Evolutionary conservation across 192 early-diverging fungal species (phyloP), one percentile per base, ranked within the genome.

Genomic region (Podila clonocystis): DNA sequence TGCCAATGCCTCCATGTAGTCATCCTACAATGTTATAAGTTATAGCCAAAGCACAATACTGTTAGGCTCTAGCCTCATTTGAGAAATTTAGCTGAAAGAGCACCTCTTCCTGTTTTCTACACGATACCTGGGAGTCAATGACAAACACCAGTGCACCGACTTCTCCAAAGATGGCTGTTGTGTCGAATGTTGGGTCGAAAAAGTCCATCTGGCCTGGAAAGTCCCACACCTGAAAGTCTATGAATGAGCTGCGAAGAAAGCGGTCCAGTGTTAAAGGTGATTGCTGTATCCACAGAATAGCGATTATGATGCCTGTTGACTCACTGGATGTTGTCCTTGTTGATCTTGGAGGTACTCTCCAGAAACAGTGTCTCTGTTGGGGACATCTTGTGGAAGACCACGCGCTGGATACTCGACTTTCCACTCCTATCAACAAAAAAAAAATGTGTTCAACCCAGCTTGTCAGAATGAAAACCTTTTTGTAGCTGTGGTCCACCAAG

Each of bases 191-290:
- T 17, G 86, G 82, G 68, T 96, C 94, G 58, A 92, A 89, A 69
- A 91, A 92, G 82, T 97, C 93, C 80, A 95, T 88, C 55, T 94
- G 90, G 8, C 94, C 97, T 7, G 97, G 97, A 70, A 93, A 96
- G 73, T 99, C 97, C 92, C 94, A 97, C 8, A 98, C 88, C 60
- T 92, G 84, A 75, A 97, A 94, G 70, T 95, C 92, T 59, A 95
- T 92, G 69, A 94, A 95, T 38, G 94, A 93, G 5, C 91, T 83
- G 50, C 61, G 63, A 57, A 62, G 31, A 26, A 67, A 24, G 8
- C 31, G 15, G 6, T 50, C 41, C 11, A 31, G 8, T 49, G 13
- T 34, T 29, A 60, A 31, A 36, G 5, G 29, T 11, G 19, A 11
- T 61, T 61, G 24, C 13, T 62, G 31, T n/a, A 15, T 26, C 17